Evolutionary conservation across 2,329 filamentous ascomycete genomes (phyloP), one percentile per base, ranked within the genome.

Genomic region (Penicillium sp.): DNA sequence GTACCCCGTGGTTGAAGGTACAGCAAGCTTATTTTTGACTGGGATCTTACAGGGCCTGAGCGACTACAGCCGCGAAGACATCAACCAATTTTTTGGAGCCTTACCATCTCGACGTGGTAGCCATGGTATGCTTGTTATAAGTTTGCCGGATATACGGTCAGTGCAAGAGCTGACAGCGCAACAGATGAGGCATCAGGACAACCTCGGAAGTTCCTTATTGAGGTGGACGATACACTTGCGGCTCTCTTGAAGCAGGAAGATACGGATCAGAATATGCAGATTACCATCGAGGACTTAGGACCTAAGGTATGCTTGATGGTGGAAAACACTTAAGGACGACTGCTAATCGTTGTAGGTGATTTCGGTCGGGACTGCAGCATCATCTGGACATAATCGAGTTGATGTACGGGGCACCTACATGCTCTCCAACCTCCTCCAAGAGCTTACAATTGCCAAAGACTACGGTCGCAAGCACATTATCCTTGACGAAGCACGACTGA

Each of bases 401-500:
- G 92, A 97, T 70, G 85, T 99, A 59, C 89, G 93, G 62, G 94
- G 94, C 67, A 97, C 91, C 31, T 99, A 99, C 75, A 95, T 96
- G 88, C 84, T 99, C 56, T 96, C 93, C 60, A 99, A 97, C 72
- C 84, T 97, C 43, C 82, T 97, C 38, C 94, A 99, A 75, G 94
- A 99, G 76, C 83, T 99, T 62, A 94, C 89, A 1, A 82, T 97
- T 63, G 94, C 94, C 61, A 88, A 96, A 79, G 89, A 95, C 71
- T 92, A 91, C 69, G 91, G 91, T 56, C 88, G 90, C 58, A 91
- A 91, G 74, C 87, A 91, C 69, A 93, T 97, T 66, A 85, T 97
- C 51, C 84, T 99, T 42, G 92, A 97, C 68, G 91, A 97, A 71
- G 88, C 88, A 10, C 88, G 93, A 25, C 80, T 99, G 62, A 96